phyloP scores from a whole-genome alignment of 1,284 basidiomycete genomes.

The Pterula multifida region DNA sequence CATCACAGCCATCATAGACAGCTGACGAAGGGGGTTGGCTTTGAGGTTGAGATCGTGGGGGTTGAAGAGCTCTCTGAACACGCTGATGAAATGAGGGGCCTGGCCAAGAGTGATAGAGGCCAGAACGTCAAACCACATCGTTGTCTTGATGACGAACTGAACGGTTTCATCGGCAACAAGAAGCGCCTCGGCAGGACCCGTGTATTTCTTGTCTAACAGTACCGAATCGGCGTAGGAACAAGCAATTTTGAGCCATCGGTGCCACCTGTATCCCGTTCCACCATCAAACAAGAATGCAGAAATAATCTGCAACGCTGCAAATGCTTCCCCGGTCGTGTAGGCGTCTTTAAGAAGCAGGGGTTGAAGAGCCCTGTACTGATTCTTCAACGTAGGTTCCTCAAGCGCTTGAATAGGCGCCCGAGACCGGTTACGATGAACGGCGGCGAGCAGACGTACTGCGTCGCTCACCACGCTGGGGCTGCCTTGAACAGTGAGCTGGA shows the following conservation, averaged over 20 bases:
- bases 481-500: slow-evolving; percentile 13
- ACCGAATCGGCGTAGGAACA: slow-evolving; percentile 36
- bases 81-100: slow-evolving; percentile 41
- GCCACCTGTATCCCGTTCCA: slow-evolving; percentile 50
- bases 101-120: slow-evolving; percentile 56
- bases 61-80: slow-evolving; percentile 46
- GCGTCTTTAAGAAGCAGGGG: slow-evolving; percentile 16
- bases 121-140: slow-evolving; percentile 79
- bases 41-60: slow-evolving; percentile 24
- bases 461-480: slow-evolving; percentile 28
- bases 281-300: slow-evolving; percentile 66
- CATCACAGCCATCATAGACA: slow-evolving; percentile 70
- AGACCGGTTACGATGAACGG: slow-evolving; percentile 31
- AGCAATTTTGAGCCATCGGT: slow-evolving; percentile 49
- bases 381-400: slow-evolving; percentile 16
- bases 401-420: slow-evolving; percentile 17
- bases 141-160: slow-evolving; percentile 66
- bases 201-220: slow-evolving; percentile 23
- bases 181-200: slow-evolving; percentile 34
- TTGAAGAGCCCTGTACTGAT: slow-evolving; percentile 15
- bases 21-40: slow-evolving; percentile 18
- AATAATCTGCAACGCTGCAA: slow-evolving; percentile 61
- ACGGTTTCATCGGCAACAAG: slow-evolving; percentile 29
- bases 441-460: slow-evolving; percentile 47
- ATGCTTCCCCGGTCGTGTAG: slow-evolving; percentile 52